Evolutionary conservation across 1,139 yeast species (phyloP), one percentile per base, ranked within the genome.

Genomic region (Magnusiomyces magnusii): DNA sequence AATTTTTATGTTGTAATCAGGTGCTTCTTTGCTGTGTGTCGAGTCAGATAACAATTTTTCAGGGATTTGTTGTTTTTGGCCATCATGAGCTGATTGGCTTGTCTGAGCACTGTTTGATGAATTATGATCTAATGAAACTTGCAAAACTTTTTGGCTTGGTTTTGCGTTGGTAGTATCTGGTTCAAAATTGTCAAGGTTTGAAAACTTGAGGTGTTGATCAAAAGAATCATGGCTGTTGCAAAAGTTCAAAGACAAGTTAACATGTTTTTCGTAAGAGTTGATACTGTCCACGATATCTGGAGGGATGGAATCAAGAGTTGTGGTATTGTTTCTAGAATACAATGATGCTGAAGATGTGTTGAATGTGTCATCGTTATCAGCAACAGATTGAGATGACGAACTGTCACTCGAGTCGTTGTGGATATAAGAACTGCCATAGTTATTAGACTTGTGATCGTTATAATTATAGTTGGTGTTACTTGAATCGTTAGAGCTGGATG

Each of bases 1-100:
- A 24, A 91, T 93, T 60, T 69, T 69, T 36, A 68, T 64, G 53
- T 68, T 66, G 55, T 65, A 61, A 58, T 67, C 70, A 7, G 66
- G 60, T 13, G 10, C 21, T 21, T 9, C 49, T 44, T 44, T n/a
- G 21, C 19, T n/a, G 19, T 39, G 17, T n/a, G 44, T 39, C 44
- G 5, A 39, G 17, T 39, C 44, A 9, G 19, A 19, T 9, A n/a
- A 39, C 36, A 13, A 13, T 31, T 31, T 31, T 31, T 31, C n/a
- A n/a, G n/a, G n/a, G n/a, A n/a, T n/a, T n/a, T n/a, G n/a, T n/a
- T n/a, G n/a, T n/a, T n/a, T n/a, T n/a, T n/a, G n/a, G n/a, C n/a
- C n/a, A n/a, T n/a, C n/a, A n/a, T n/a, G n/a, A n/a, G n/a, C n/a
- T n/a, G n/a, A n/a, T n/a, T n/a, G n/a, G 36, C 36, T 31, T 31